Evolutionary conservation across 257 asterid genomes (phyloP).

Genomic region (Pogostemon cablin): DNA sequence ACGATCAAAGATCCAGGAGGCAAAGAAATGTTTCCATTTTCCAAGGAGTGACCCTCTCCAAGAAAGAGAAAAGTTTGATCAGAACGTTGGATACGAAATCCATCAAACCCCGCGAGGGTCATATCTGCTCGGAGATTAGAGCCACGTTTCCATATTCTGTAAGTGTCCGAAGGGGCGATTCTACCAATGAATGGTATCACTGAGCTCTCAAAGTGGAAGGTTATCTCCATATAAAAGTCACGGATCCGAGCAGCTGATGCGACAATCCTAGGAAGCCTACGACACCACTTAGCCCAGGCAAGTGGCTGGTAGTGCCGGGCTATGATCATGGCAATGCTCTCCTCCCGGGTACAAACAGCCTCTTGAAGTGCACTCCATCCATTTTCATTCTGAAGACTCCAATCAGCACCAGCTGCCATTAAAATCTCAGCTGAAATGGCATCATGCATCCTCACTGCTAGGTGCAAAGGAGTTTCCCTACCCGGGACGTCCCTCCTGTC

Average conservation of each 20-base stretch:
- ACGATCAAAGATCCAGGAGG: slow-evolving; percentile 94
- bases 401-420: slow-evolving; percentile 99
- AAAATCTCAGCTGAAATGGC: slow-evolving; percentile 83
- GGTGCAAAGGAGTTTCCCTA: slow-evolving; percentile 96
- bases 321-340: slow-evolving; percentile 91
- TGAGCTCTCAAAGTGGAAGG: slow-evolving; percentile 96
- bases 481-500: slow-evolving; percentile 98
- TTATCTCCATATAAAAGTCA: slow-evolving; percentile 97
- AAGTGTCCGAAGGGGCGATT: slow-evolving; percentile 98
- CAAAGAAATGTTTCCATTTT: slow-evolving; percentile 66
- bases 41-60: slow-evolving; percentile 84
- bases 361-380: slow-evolving; percentile 99
- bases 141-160: slow-evolving; percentile 96
- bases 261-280: slow-evolving; percentile 97
- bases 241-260: slow-evolving; percentile 87
- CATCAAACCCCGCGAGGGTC: slow-evolving; percentile 99
- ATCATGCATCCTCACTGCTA: slow-evolving; percentile 83
- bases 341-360: slow-evolving; percentile 98
- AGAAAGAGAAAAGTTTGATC: slow-evolving; percentile 97
- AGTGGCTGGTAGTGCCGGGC: slow-evolving; percentile 97
- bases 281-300: slow-evolving; percentile 99
- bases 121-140: slow-evolving; percentile 99
- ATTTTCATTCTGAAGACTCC: slow-evolving; percentile 98
- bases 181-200: slow-evolving; percentile 97
- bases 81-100: slow-evolving; percentile 93